Evolutionary conservation across 1,139 yeast genomes (phyloP).

Genomic region (Yamadazyma jaroonii): DNA sequence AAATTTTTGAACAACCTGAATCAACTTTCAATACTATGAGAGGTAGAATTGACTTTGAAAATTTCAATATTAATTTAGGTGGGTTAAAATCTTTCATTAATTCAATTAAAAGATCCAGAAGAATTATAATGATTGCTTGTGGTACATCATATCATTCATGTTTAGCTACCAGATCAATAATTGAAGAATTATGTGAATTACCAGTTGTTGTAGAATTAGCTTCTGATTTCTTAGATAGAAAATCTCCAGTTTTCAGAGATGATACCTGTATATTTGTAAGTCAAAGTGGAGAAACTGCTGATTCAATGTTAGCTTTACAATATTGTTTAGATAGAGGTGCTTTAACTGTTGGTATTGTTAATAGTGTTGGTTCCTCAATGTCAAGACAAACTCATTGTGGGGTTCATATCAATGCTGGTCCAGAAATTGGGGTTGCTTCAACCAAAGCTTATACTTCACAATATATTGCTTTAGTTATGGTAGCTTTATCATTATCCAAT

Average conservation of each 20-base stretch:
- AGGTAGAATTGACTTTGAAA: conserved; percentile 94
- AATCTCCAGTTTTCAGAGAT: conserved; percentile 95
- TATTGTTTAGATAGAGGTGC: conserved; percentile 98
- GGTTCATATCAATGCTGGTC: conserved; percentile 99
- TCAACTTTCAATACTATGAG: conserved; percentile 98
- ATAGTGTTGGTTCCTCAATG: conserved; percentile 91
- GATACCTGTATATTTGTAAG: conserved; percentile 97
- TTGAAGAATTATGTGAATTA: conserved; percentile 94
- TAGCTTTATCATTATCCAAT: conserved; percentile 90
- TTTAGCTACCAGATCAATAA: conserved; percentile 92
- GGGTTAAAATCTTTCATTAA: conserved; percentile 85
- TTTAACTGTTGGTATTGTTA: conserved; percentile 92
- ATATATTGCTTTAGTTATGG: conserved; percentile 94
- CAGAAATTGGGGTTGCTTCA: conserved; percentile 99
- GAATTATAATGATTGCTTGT: conserved; percentile 98
- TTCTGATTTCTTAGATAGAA: conserved; percentile 94
- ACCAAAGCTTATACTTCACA: conserved; percentile 99
- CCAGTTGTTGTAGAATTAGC: conserved; percentile 97
- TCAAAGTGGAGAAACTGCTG: conserved; percentile 99
- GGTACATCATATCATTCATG: conserved; percentile 99
- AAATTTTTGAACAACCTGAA: conserved; percentile 97
- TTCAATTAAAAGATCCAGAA: conserved; percentile 89
- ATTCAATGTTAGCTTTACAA: conserved; percentile 93
- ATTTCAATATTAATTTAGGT: conserved; percentile 75
- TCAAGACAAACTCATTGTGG: conserved; percentile 98